Conservation (phyloP, 2,329 filamentous ascomycete species). For the Claviceps sp. region DNA sequence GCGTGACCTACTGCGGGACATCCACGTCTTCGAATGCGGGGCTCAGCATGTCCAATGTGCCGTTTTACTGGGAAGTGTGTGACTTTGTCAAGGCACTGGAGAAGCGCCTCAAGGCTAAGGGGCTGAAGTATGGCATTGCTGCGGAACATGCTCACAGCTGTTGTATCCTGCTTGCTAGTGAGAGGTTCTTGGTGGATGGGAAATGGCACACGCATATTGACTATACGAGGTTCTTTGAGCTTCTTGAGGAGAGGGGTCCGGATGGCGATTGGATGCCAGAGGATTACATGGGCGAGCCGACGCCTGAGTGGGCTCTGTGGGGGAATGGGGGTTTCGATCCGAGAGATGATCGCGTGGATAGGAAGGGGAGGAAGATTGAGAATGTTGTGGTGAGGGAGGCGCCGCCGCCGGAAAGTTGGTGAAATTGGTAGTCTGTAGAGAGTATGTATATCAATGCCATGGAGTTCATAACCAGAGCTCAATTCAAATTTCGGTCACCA, state of each 20-base stretch:
- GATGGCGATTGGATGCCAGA: conserved; percentile 68
- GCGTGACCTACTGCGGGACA: conserved; percentile 93
- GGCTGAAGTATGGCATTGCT: conserved; percentile 76
- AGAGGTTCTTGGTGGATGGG: conserved; percentile 61
- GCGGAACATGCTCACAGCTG: conserved; percentile 94
- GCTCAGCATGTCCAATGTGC: conserved; percentile 93
- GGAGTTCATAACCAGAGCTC: too few species aligned
- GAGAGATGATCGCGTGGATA: conserved; percentile 71
- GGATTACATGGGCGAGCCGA: conserved; percentile 77
- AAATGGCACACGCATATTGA: conserved; percentile 90
- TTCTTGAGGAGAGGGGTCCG: conserved; percentile 54
- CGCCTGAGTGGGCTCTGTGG: conserved; percentile 90
- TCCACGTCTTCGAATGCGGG: conserved; percentile 72
- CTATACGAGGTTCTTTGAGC: conserved; percentile 76
- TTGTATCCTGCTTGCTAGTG: conserved; percentile 75
- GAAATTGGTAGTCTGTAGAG: neutral
- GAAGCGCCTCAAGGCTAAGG: conserved; percentile 51
- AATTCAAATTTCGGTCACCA: too few species aligned
- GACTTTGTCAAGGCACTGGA: conserved; percentile 71
- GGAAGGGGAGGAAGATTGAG: conserved; percentile 61
- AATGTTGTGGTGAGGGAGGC: conserved; percentile 19
- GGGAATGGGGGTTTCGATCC: conserved; percentile 92
- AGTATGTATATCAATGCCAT: too few species aligned
- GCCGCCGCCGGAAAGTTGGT: conserved; percentile 11
- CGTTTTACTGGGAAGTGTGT: conserved; percentile 83